Conservation (phyloP, 352 stramenopile species). For the Globisporangium yorkense region DNA sequence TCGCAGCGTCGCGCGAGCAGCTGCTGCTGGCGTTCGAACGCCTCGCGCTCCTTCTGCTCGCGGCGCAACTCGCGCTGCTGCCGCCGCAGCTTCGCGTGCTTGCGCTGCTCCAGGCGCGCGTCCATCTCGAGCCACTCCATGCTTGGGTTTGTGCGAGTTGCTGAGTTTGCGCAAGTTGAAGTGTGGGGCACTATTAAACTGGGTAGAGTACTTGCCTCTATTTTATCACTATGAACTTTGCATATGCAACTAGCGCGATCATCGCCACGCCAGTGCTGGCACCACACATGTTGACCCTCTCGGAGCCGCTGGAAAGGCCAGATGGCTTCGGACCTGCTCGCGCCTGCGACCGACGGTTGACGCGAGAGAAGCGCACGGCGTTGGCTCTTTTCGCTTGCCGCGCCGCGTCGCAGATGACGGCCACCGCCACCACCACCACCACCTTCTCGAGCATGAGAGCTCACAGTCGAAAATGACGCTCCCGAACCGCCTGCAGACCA, state of each 20-base stretch:
- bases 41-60: conserved; percentile 21
- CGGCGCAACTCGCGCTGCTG: conserved; percentile 45
- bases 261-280: too few relatives aligned
- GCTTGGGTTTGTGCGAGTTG: not conserved
- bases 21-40: conserved; percentile 23
- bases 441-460: conserved; percentile 5
- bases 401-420: not conserved
- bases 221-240: not conserved
- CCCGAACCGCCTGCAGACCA: conserved; percentile 34
- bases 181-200: not conserved
- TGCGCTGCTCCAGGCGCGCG: conserved; percentile 42
- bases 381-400: not conserved
- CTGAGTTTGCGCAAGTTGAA: conserved; percentile 4
- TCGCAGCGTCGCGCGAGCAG: conserved; percentile 25
- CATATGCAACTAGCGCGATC: too few relatives aligned
- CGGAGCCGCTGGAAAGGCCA: too few relatives aligned
- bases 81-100: conserved; percentile 27
- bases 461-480: conserved; percentile 49
- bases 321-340: not conserved
- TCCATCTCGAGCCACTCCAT: conserved; percentile 53
- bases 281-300: too few relatives aligned
- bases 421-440: not conserved
- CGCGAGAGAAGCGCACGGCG: not conserved
- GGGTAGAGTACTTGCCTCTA: not conserved
- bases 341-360: not conserved